Evolutionary conservation across 208 protist species (phyloP).

Genomic region (Crithidia bombi): DNA sequence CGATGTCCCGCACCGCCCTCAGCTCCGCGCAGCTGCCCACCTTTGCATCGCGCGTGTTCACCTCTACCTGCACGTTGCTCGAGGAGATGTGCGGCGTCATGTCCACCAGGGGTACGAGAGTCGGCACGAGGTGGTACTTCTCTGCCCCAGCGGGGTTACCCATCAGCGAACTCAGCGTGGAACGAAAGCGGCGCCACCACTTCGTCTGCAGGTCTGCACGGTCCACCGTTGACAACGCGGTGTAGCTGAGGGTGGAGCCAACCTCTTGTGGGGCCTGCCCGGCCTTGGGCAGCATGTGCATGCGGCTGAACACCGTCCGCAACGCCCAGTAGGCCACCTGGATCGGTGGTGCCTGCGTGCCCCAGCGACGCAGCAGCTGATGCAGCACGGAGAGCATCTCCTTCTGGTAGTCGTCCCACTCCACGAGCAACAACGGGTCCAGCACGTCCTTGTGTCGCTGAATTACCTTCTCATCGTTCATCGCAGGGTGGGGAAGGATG

Average conservation of each 20-base stretch:
- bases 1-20: slow-evolving; percentile 65
- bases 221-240: slow-evolving; percentile 56
- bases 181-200: slow-evolving; percentile 44
- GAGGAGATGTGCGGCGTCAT: slow-evolving; percentile 70
- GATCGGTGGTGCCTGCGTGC: slow-evolving; percentile 49
- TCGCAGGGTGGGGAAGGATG: slow-evolving; percentile 69
- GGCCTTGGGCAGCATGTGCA: slow-evolving; percentile 71
- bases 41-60: slow-evolving; percentile 40
- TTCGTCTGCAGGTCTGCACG: slow-evolving; percentile 51
- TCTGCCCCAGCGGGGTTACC: slow-evolving; percentile 44
- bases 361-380: slow-evolving; percentile 53
- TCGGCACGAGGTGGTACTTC: slow-evolving; percentile 73
- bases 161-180: slow-evolving; percentile 35
- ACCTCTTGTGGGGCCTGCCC: slow-evolving; percentile 57
- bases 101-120: slow-evolving; percentile 76
- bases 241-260: slow-evolving; percentile 68
- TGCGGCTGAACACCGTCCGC: slow-evolving; percentile 71
- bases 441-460: slow-evolving; percentile 68
- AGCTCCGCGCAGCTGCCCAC: slow-evolving; percentile 73
- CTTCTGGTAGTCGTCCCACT: slow-evolving; percentile 87
- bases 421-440: slow-evolving; percentile 67
- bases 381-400: slow-evolving; percentile 67
- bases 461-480: slow-evolving; percentile 68
- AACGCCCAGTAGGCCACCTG: slow-evolving; percentile 84
- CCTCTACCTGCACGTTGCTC: slow-evolving; percentile 74